A percentile compares a stretch with the other conserved stretches of the same genome.
These are phyloP conservation scores for Arthrobotrys iridis DNA, from an alignment of 2,329 filamentous ascomycete species.

Conservation along the genomic window DNA sequence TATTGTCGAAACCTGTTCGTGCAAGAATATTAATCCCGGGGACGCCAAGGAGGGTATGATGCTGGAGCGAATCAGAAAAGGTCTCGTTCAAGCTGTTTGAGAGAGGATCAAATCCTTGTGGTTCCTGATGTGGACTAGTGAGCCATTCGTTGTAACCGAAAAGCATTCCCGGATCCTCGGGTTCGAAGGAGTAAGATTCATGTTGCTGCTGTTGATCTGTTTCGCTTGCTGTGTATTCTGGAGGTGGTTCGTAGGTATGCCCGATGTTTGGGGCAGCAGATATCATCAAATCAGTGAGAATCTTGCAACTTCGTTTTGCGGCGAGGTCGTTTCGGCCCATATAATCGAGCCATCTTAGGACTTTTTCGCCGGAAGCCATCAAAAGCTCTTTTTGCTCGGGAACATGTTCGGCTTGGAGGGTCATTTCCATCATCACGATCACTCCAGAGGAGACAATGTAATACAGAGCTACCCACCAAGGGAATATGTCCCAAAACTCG, in stretches of 20 bases:
- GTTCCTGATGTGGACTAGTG: slow-evolving; percentile 6
- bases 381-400: slow-evolving; percentile 57
- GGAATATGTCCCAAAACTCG: slow-evolving; percentile 55
- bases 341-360: slow-evolving; percentile 57
- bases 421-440: slow-evolving; percentile 56
- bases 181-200: slow-evolving; percentile 14
- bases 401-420: slow-evolving; percentile 57
- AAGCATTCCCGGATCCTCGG: slow-evolving; percentile 11
- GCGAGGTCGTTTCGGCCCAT: slow-evolving; percentile 57
- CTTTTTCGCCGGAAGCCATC: slow-evolving; percentile 56
- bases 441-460: slow-evolving; percentile 57
- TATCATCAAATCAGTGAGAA: slow-evolving; percentile 56
- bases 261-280: slow-evolving; percentile 39
- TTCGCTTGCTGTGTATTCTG: slow-evolving; percentile 16
- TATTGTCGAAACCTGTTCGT: slow-evolving; percentile 37
- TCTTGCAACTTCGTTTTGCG: slow-evolving; percentile 56
- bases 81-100: slow-evolving; percentile 4
- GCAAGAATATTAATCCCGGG: slow-evolving; percentile 49
- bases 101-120: slow-evolving; percentile 35
- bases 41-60: slow-evolving; percentile 46
- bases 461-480: slow-evolving; percentile 58
- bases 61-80: slow-evolving; percentile 36
- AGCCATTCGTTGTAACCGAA: slow-evolving; percentile 23
- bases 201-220: slow-evolving; percentile 22
- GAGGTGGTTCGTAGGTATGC: slow-evolving; percentile 25